Evolutionary conservation across 768 basidiomycete species (phyloP).

Genomic region (Lyophyllum semitale): DNA sequence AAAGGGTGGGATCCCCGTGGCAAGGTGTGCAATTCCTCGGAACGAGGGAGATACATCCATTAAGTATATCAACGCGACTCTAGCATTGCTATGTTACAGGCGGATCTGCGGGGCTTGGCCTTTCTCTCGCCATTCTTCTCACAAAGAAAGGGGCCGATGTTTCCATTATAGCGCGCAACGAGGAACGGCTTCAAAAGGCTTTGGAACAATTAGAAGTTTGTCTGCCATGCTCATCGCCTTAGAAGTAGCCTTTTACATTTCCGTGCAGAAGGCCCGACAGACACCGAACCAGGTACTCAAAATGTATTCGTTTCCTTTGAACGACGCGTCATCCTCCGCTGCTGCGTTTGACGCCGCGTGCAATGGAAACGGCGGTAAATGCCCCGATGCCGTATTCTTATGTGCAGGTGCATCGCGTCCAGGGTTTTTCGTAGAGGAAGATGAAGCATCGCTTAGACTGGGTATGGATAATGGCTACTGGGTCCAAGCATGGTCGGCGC

Average conservation of each 20-base stretch:
- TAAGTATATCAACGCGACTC: background rate
- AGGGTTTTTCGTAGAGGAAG: constrained; percentile 73
- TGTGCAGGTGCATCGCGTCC: constrained; percentile 80
- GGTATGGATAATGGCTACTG: constrained; percentile 49
- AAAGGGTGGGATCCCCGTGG: constrained; percentile 47
- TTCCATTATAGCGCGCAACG: constrained; percentile 82
- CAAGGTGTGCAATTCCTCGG: constrained; percentile 26
- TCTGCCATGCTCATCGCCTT: constrained; percentile 39
- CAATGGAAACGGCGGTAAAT: constrained; percentile 49
- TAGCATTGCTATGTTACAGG: constrained; percentile 91
- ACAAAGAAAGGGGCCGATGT: constrained; percentile 76
- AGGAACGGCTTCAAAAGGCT: constrained; percentile 64
- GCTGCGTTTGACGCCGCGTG: constrained; percentile 67
- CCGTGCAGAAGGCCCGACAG: constrained; percentile 50
- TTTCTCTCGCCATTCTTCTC: constrained; percentile 71
- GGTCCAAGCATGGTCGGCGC: constrained; percentile 58
- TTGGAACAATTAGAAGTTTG: constrained; percentile 67
- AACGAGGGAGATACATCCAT: background rate
- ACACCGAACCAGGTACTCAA: constrained; percentile 62
- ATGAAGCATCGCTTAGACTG: constrained; percentile 52
- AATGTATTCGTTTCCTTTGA: constrained; percentile 67
- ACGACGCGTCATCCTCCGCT: constrained; percentile 49
- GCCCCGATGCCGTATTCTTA: constrained; percentile 76
- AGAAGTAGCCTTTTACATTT: background rate
- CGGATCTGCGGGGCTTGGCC: constrained; percentile 83